A percentile compares a stretch with the other conserved stretches of the same genome.
Evolutionary conservation across 306 rosid genomes (phyloP).

Genomic region (Neltuma alba): DNA sequence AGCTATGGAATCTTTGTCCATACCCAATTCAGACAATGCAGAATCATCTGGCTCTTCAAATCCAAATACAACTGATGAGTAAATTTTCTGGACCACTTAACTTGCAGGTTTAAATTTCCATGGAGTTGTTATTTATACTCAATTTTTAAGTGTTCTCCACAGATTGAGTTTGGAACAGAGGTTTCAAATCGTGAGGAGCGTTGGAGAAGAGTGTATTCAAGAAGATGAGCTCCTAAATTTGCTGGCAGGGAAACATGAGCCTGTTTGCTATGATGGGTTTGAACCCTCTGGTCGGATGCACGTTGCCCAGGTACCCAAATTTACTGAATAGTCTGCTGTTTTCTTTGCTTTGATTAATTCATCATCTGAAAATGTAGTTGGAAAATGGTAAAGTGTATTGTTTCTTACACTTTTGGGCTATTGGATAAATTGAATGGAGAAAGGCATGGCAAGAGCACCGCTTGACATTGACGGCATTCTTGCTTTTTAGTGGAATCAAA

Average conservation of each 20-base stretch:
- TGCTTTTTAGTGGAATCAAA: too few relatives aligned
- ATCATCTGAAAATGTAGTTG: background rate
- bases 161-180: slow-evolving; percentile 58
- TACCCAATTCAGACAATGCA: slow-evolving; percentile 40
- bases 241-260: slow-evolving; percentile 66
- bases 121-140: background rate
- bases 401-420: background rate
- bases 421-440: background rate
- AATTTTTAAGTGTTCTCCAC: background rate
- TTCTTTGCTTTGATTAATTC: background rate
- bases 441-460: background rate
- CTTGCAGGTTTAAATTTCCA: background rate
- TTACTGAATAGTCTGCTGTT: background rate
- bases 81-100: background rate
- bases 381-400: too few relatives aligned
- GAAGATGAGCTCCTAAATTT: slow-evolving; percentile 77
- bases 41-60: slow-evolving; percentile 37
- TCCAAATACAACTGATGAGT: slow-evolving; percentile 40
- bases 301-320: slow-evolving; percentile 73
- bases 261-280: slow-evolving; percentile 83
- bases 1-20: slow-evolving; percentile 44
- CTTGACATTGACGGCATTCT: too few relatives aligned
- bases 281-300: slow-evolving; percentile 97
- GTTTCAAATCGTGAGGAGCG: slow-evolving; percentile 60
- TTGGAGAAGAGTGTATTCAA: slow-evolving; percentile 91